phyloP scores from a whole-genome alignment of 2,329 filamentous ascomycete genomes.

The Metarhizium humberi region DNA sequence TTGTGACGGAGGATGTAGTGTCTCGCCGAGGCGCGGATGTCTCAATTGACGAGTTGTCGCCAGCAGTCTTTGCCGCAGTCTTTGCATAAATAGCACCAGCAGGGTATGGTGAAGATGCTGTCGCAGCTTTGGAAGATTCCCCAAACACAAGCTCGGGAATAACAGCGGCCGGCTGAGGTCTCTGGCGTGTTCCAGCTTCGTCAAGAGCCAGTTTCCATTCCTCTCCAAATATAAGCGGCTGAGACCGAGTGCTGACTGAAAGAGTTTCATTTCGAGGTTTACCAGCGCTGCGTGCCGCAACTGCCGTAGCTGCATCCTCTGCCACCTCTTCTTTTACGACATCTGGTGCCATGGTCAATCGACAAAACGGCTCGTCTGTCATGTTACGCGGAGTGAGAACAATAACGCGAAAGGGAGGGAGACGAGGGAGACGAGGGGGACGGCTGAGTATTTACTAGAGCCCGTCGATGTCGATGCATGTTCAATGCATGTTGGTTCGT shows the following conservation, averaged over 20 bases:
- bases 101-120: neutral
- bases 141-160: neutral
- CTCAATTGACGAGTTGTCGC: too few relatives aligned
- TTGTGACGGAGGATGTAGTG: neutral
- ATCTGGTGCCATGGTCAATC: neutral
- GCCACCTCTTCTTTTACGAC: neutral
- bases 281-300: neutral
- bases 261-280: neutral
- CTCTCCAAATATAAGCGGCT: neutral
- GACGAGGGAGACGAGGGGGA: too few relatives aligned
- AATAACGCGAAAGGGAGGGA: neutral
- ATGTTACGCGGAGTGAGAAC: neutral
- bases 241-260: neutral
- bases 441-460: neutral
- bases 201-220: neutral
- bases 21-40: too few relatives aligned
- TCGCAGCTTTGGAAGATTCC: neutral
- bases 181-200: neutral
- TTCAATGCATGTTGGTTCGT: neutral
- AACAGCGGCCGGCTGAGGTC: neutral
- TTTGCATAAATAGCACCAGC: neutral
- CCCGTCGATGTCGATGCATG: neutral
- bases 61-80: neutral
- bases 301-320: neutral
- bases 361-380: neutral